Evolutionary conservation across 768 basidiomycete genomes (phyloP), one percentile per base, ranked within the genome.

Genomic region (Coprinopsis sp.): DNA sequence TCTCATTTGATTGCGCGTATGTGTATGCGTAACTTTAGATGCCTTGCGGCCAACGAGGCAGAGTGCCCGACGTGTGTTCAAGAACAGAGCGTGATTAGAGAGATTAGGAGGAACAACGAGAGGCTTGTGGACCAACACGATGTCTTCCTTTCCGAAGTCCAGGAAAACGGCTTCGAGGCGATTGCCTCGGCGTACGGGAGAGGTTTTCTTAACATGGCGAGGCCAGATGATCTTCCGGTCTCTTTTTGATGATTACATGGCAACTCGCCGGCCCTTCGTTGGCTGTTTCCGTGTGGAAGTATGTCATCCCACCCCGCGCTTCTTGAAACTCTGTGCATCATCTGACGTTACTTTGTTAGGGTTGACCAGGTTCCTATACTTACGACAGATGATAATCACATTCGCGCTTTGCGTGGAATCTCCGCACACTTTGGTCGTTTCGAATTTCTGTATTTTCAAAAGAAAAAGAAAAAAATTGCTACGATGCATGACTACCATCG

Each of bases 21-120:
- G n/a, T n/a, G n/a, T n/a, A n/a, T n/a, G n/a, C 28, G 25, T 22
- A 11, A 41, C 10, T 3, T 42, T 51, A 96, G 94, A 37, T 97
- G 92, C 58, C 64, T 97, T n/a, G 79, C 80, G 13, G 91, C 94
- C 51, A 79, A 91, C 53, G 92, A 95, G 45, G 80, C 84, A 0
- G 87, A 95, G 55, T 99, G 96, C 58, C 92, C 92, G 0, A 76
- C 79, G 23, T 97, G 95, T 58, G 91, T 85, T 1, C 78, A 85
- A 7, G 83, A 90, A 51, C 90, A 97, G 54, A 82, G 86, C 25
- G 78, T 96, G 30, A 86, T 97, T 36, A 83, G 89, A 24, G 94
- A 97, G 62, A 89, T 99, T 42, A 72, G 89, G 51, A 73, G 79
- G 51, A 90, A 89, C 58, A 97, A 97, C 52, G 89, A 87, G 53